Evolutionary conservation across 2,329 filamentous ascomycete species (phyloP).

Genomic region (Coniochaeta ligniaria): DNA sequence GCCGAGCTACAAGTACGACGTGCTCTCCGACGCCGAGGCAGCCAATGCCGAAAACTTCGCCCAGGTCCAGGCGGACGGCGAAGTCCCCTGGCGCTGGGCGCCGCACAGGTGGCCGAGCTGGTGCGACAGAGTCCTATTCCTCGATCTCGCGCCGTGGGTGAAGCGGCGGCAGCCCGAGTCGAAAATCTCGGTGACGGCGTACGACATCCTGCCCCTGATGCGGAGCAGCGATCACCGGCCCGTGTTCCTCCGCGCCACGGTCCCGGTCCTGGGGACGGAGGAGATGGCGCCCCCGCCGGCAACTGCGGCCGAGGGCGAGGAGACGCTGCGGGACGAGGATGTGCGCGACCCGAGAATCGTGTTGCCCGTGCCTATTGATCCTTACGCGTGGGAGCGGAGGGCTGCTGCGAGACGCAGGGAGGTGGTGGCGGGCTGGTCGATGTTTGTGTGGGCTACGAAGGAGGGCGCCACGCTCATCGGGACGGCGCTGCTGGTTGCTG

Average conservation of each 20-base stretch:
- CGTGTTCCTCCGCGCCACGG: slow-evolving; percentile 63
- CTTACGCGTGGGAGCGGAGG: slow-evolving; percentile 46
- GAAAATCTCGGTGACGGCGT: slow-evolving; percentile 44
- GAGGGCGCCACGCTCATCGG: slow-evolving; percentile 39
- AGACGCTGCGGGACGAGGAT: slow-evolving; percentile 4
- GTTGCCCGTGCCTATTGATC: slow-evolving; percentile 45
- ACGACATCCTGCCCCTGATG: slow-evolving; percentile 70
- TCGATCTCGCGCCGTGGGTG: slow-evolving; percentile 52
- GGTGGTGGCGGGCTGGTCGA: slow-evolving; percentile 43
- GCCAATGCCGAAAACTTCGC: slow-evolving; percentile 20
- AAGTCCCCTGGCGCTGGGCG: slow-evolving; percentile 64
- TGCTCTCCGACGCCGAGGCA: slow-evolving; percentile 27
- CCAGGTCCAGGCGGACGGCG: slow-evolving; percentile 15
- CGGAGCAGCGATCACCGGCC: slow-evolving; percentile 83
- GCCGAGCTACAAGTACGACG: slow-evolving; percentile 87
- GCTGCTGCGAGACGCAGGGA: slow-evolving; percentile 37
- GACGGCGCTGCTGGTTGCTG: slow-evolving; percentile 31
- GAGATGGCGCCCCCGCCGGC: slow-evolving; percentile 24
- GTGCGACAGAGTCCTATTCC: slow-evolving; percentile 85
- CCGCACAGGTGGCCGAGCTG: slow-evolving; percentile 81
- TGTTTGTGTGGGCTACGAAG: slow-evolving; percentile 46
- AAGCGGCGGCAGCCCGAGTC: slow-evolving; percentile 14
- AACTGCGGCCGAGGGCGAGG: not conserved
- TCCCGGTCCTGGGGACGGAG: slow-evolving; percentile 49
- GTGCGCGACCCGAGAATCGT: slow-evolving; percentile 32